Evolutionary conservation across 139 green algal genomes (phyloP), one percentile per base, ranked within the genome.

Genomic region (Volvox africanus): DNA sequence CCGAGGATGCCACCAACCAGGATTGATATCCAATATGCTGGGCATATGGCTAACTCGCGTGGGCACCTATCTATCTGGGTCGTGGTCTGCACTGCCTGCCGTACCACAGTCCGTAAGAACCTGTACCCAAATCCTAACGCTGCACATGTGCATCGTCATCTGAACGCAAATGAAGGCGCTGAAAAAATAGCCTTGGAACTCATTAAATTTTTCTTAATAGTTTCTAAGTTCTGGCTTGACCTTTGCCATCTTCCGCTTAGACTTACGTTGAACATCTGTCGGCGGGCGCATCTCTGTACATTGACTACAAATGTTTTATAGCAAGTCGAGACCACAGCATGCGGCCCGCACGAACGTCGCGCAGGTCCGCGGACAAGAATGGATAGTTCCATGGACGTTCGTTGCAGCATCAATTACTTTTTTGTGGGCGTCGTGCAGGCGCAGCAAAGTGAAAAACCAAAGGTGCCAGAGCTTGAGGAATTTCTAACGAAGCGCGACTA

Each of bases 401-500:
- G 65, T 26, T 16, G 24, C 65, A 28, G 2, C 2, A 28, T 12
- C 65, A 61, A 61, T 82, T 20, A 82, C 3, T 32, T 22, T 61
- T 82, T 82, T 35, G 13, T 14, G 14, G 2, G 37, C 21, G 26
- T n/a, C 6, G 26, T 82, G 55, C 50, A 91, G 87, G 87, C 76
- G 21, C 33, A 67, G 61, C 76, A 80, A 61, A 78, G n/a, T 80
- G 88, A 92, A 79, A 87, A 95, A 76, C n/a, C 89, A 30, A 94
- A 96, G 36, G 82, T 95, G 1, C 95, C 95, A 19, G 92, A 95
- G 36, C 81, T 97, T 21, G 95, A 97, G 50, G 92, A 96, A n/a
- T 96, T 97, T 68, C 67, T 98, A 18, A 78, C 75, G 0, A 93
- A 92, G 69, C 92, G 95, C 21, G 96, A 98, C 91, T 98, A 96